Evolutionary conservation across 2,329 filamentous ascomycete species (phyloP).

Genomic region (Ophiobolus disseminans): DNA sequence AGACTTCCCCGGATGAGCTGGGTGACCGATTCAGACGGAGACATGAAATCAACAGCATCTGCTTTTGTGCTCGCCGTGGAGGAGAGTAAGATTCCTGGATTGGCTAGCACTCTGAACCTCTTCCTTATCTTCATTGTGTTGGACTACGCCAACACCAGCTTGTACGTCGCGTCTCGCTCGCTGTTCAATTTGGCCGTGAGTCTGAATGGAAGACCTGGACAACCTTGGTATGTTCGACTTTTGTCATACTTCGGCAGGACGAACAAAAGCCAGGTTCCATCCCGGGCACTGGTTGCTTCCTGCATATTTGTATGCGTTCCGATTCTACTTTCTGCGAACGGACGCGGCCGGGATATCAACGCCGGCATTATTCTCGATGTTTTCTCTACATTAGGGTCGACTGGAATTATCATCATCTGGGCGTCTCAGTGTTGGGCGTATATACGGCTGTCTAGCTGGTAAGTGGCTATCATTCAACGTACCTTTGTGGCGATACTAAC

Average conservation of each 20-base stretch:
- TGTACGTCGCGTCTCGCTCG: constrained; percentile 47
- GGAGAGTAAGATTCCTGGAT: constrained; percentile 7
- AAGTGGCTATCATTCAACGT: neutral
- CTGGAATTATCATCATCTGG: constrained; percentile 51
- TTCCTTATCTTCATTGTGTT: constrained; percentile 46
- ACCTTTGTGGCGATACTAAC: neutral
- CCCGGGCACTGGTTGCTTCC: constrained; percentile 48
- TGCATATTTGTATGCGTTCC: constrained; percentile 54
- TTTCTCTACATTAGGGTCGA: constrained; percentile 48
- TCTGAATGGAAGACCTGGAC: constrained; percentile 27
- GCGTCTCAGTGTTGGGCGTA: constrained; percentile 53
- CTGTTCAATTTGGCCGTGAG: constrained; percentile 43
- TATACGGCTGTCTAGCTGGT: constrained; percentile 48
- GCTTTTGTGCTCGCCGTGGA: constrained; percentile 37
- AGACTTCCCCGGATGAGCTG: constrained; percentile 12
- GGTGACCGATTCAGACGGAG: neutral
- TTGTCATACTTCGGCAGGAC: constrained; percentile 45
- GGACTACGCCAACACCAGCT: constrained; percentile 45
- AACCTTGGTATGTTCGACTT: constrained; percentile 28
- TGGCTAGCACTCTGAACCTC: constrained; percentile 40
- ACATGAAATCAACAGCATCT: constrained; percentile 15
- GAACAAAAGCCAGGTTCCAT: constrained; percentile 40
- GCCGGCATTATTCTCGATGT: constrained; percentile 50
- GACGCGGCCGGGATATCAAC: constrained; percentile 16
- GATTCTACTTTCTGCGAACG: constrained; percentile 45